Evolutionary conservation across 2,329 filamentous ascomycete species (phyloP), one percentile per base, ranked within the genome.

Genomic region (Fusarium piperis): DNA sequence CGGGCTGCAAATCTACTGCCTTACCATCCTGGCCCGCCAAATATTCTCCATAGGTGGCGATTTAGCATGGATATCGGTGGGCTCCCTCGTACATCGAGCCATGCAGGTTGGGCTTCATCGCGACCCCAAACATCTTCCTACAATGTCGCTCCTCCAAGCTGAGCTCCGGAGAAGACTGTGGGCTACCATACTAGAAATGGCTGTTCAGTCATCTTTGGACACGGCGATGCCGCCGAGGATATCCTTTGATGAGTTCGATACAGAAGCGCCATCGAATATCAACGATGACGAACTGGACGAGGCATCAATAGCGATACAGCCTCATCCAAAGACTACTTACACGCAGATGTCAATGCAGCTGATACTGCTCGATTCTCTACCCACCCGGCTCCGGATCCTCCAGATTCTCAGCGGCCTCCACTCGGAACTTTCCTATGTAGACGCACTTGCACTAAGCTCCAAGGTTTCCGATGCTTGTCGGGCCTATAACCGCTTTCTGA

Each of bases 71-170:
- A 78, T 81, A 46, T 82, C 82, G 4, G 77, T 76, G 36, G 83
- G 84, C 0, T 81, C 82, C 0, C 78, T 86, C 0, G 59, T 85
- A 10, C 79, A 83, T 48, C 74, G 63, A n/a, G 83, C 83, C 10
- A 85, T 85, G 82, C 80, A 84, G 56, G 81, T 85, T n/a, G 83
- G 83, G 3, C 66, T 85, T 7, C 82, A 85, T 67, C 81, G 82
- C 10, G 83, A 85, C 48, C 83, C 84, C 0, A 79, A 77, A 39
- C 71, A 81, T 56, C 76, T 84, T 6, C 80, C 79, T 1, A 23
- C 62, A 9, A 81, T 83, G 77, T 67, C 79, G 0, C 12, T 78
- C 0, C 61, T 85, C 4, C 78, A 82, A 41, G 78, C 78, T 0
- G 83, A 85, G 59, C 13, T 83, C 0, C 81, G 83, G 6, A 74